phyloP scores from a whole-genome alignment of 2,329 filamentous ascomycete genomes.

The Meredithiella fracta region DNA sequence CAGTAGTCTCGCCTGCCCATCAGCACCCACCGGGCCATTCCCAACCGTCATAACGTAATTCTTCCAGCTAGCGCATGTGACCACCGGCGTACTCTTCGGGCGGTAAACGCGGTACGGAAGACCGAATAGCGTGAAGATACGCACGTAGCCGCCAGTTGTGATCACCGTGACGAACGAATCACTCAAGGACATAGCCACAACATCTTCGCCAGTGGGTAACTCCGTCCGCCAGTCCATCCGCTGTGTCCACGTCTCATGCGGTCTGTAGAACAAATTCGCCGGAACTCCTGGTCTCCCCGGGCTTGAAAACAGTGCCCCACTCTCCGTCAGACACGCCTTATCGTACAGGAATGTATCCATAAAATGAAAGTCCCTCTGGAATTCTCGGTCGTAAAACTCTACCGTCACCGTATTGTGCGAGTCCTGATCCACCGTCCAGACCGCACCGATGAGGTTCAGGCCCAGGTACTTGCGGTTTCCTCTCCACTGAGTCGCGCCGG shows the following conservation, averaged over 20 bases:
- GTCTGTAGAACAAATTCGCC: constrained; percentile 84
- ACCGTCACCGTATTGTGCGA: constrained; percentile 86
- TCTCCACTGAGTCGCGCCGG: constrained; percentile 88
- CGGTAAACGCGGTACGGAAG: constrained; percentile 78
- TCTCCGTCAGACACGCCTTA: constrained; percentile 79
- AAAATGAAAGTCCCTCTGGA: constrained; percentile 89
- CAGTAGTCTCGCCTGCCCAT: constrained; percentile 60
- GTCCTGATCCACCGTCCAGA: constrained; percentile 95
- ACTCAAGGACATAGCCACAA: constrained; percentile 78
- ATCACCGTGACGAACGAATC: constrained; percentile 82
- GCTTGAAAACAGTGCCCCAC: constrained; percentile 73
- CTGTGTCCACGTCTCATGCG: constrained; percentile 91
- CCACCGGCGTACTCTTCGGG: constrained; percentile 76
- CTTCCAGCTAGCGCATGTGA: constrained; percentile 84
- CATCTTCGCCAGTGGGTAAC: constrained; percentile 71
- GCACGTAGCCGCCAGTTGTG: constrained; percentile 73
- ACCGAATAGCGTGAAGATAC: constrained; percentile 85
- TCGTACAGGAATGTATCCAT: constrained; percentile 93
- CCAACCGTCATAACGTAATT: constrained; percentile 95
- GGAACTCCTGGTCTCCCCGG: constrained; percentile 42
- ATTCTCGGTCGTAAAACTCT: constrained; percentile 91
- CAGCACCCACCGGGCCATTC: constrained; percentile 68
- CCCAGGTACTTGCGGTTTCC: constrained; percentile 88
- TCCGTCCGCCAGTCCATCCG: constrained; percentile 79
- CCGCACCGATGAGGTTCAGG: constrained; percentile 81